Conservation (phyloP, 2,329 filamentous ascomycete species). For the Harringtonia lauricola region DNA sequence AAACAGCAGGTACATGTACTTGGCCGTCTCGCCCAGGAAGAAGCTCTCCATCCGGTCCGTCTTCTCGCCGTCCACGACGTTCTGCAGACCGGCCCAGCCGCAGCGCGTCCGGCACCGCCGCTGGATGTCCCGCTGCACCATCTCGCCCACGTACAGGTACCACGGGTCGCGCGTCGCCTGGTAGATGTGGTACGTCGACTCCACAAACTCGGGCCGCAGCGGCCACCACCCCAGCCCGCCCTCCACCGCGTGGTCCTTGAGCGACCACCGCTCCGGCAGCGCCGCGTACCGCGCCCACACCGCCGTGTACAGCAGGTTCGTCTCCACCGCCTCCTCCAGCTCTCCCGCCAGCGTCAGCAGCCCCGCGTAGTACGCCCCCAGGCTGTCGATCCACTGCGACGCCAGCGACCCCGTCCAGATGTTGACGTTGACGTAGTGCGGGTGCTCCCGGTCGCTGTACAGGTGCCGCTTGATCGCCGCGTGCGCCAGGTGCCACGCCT, state of each 20-base stretch:
- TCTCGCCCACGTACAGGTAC: slow-evolving; percentile 93
- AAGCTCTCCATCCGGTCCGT: slow-evolving; percentile 98
- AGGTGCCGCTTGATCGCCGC: slow-evolving; percentile 81
- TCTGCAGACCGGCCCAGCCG: slow-evolving; percentile 84
- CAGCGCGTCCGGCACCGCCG: slow-evolving; percentile 82
- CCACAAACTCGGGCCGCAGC: slow-evolving; percentile 89
- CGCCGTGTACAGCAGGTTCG: slow-evolving; percentile 82
- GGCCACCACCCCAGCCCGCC: slow-evolving; percentile 89
- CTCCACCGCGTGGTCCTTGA: slow-evolving; percentile 73
- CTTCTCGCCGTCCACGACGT: slow-evolving; percentile 72
- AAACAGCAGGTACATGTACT: slow-evolving; percentile 90
- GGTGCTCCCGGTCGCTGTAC: slow-evolving; percentile 75
- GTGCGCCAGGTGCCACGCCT: slow-evolving; percentile 77
- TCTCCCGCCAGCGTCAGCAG: slow-evolving; percentile 78
- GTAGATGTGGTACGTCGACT: slow-evolving; percentile 95
- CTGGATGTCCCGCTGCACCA: slow-evolving; percentile 82
- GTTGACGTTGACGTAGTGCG: slow-evolving; percentile 88
- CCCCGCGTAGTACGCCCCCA: slow-evolving; percentile 92
- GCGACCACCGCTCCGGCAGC: slow-evolving; percentile 87
- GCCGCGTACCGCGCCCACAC: slow-evolving; percentile 94
- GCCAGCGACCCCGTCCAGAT: slow-evolving; percentile 77
- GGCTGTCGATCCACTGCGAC: slow-evolving; percentile 90
- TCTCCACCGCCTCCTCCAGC: slow-evolving; percentile 80
- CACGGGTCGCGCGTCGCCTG: slow-evolving; percentile 87
- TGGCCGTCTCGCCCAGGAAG: slow-evolving; percentile 91